Percentiles rank a stretch among this genome's conserved stretches.
These are phyloP conservation scores for Colletotrichum gigasporum DNA, from an alignment of 2,329 filamentous ascomycete species.

Conservation along the genomic window DNA sequence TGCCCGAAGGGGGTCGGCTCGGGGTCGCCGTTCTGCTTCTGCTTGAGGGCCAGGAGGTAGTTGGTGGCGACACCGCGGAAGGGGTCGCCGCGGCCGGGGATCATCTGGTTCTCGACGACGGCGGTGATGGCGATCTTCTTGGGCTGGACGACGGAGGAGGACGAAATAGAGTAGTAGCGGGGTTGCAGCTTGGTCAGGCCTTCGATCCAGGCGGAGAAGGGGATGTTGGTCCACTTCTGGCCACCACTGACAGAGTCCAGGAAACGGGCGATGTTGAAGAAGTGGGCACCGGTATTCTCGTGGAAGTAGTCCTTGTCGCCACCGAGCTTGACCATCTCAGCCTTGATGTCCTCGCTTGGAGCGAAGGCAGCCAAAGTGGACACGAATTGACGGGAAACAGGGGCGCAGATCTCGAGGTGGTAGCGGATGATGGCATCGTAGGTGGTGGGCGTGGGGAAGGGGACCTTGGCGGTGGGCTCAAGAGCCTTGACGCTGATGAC, in stretches of 20 bases:
- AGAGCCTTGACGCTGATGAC: constrained; percentile 91
- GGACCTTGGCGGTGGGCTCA: constrained; percentile 95
- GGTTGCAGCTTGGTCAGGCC: constrained; percentile 94
- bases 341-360: constrained; percentile 83
- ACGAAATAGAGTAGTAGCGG: constrained; percentile 99
- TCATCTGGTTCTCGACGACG: constrained; percentile 84
- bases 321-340: constrained; percentile 88
- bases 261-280: constrained; percentile 90
- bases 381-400: constrained; percentile 95
- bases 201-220: constrained; percentile 95
- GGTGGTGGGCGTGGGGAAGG: constrained; percentile 96
- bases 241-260: constrained; percentile 78
- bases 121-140: constrained; percentile 96
- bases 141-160: constrained; percentile 92
- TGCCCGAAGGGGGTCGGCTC: constrained; percentile 84
- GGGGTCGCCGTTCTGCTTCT: constrained; percentile 93
- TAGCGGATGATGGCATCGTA: constrained; percentile 94
- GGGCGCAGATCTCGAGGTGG: constrained; percentile 95
- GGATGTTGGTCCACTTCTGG: constrained; percentile 82
- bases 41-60: constrained; percentile 92
- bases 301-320: constrained; percentile 96
- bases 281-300: constrained; percentile 80
- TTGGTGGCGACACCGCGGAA: constrained; percentile 98
- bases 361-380: constrained; percentile 89
- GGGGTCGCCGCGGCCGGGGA: constrained; percentile 78